Evolutionary conservation across 2,329 filamentous ascomycete genomes (phyloP).

Genomic region (Diplodia intermedia): DNA sequence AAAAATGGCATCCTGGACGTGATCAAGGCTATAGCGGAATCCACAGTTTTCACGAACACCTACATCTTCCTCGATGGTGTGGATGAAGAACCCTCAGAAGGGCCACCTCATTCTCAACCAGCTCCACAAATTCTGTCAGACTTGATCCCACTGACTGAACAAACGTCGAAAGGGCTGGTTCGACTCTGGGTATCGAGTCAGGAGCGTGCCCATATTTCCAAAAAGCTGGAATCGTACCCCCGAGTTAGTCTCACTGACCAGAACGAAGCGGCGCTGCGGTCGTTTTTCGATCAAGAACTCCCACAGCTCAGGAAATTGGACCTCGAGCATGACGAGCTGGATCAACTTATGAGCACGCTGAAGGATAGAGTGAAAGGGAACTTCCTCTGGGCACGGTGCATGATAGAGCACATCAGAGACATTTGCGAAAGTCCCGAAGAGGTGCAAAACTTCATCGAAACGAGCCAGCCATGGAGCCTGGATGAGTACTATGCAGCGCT

Average conservation of each 20-base stretch:
- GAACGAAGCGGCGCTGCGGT: neutral
- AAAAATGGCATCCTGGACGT: neutral
- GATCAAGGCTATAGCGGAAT: neutral
- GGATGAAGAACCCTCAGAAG: neutral
- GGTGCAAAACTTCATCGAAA: constrained; percentile 9
- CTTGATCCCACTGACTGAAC: neutral
- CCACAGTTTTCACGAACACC: neutral
- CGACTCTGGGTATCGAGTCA: constrained; percentile 16
- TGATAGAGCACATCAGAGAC: constrained; percentile 16
- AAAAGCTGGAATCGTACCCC: neutral
- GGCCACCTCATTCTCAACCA: neutral
- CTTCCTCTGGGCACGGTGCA: constrained; percentile 30
- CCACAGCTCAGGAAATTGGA: neutral
- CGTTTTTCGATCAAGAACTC: neutral
- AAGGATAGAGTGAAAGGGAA: constrained; percentile 11
- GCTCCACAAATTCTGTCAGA: neutral
- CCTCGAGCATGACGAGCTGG: neutral
- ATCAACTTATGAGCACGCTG: neutral
- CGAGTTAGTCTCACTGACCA: constrained; percentile 12
- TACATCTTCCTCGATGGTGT: constrained; percentile 13
- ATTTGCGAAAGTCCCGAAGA: neutral
- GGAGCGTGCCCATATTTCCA: neutral
- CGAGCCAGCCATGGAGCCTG: neutral
- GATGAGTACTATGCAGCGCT: neutral
- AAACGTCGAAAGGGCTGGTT: neutral